These are phyloP conservation scores for Psilocybe tampanensis DNA, from an alignment of 768 basidiomycete genomes.

Conservation along the genomic window DNA sequence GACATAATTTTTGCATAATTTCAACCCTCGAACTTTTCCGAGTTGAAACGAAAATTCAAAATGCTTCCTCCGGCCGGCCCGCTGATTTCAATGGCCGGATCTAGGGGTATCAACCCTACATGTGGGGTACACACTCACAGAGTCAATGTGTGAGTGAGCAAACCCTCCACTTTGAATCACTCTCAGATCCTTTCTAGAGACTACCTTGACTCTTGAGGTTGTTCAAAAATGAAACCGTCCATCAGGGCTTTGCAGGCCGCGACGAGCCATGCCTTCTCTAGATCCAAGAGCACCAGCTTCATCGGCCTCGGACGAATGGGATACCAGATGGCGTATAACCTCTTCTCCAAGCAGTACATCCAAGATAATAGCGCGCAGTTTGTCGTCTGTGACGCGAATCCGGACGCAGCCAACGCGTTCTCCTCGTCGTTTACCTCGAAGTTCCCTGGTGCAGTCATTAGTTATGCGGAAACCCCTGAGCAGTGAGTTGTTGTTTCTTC, in stretches of 20 bases:
- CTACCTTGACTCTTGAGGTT: not conserved
- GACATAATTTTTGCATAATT: too few species aligned
- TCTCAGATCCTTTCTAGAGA: not conserved
- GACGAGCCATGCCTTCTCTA: constrained; percentile 31
- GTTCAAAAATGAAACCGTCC: constrained; percentile 52
- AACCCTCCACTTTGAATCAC: not conserved
- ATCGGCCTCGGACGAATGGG: constrained; percentile 92
- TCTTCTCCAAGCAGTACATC: constrained; percentile 75
- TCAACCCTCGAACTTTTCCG: too few species aligned
- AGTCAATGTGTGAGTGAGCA: too few species aligned
- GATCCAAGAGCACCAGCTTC: constrained; percentile 66
- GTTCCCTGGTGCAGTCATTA: constrained; percentile 62
- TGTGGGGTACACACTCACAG: too few species aligned
- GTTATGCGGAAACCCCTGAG: constrained; percentile 63
- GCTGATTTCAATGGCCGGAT: not conserved
- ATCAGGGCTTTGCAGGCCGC: constrained; percentile 42
- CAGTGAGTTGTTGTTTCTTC: constrained; percentile 54
- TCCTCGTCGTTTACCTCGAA: constrained; percentile 52
- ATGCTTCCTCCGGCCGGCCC: not conserved
- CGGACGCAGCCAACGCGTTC: constrained; percentile 60
- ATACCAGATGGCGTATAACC: constrained; percentile 81
- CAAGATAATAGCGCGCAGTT: constrained; percentile 57
- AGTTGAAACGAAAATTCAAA: too few species aligned
- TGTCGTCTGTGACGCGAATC: constrained; percentile 77
- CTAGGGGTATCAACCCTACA: too few species aligned